These are phyloP conservation scores for Hippophae rhamnoides DNA, from an alignment of 306 rosid species.

Conservation along the genomic window DNA sequence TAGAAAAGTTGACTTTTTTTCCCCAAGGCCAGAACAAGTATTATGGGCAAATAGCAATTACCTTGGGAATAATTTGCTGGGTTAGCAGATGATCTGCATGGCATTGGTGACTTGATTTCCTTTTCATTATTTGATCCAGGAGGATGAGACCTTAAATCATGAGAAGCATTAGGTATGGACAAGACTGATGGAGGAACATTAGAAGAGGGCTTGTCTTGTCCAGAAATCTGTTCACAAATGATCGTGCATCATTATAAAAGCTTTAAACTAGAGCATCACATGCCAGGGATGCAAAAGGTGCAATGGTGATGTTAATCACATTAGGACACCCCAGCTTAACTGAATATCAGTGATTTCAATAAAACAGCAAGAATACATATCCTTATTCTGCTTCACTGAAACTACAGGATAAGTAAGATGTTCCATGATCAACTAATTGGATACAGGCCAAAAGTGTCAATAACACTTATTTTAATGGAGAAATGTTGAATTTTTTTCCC, in stretches of 20 bases:
- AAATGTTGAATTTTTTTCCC: not conserved
- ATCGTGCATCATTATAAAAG: conserved; percentile 17
- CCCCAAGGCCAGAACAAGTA: not conserved
- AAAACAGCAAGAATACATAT: not conserved
- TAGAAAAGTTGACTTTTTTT: conserved; percentile 4
- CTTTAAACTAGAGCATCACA: not conserved
- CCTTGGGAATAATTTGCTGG: conserved; percentile 46
- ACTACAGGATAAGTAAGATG: not conserved
- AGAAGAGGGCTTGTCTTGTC: conserved; percentile 57
- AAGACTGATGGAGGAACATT: conserved; percentile 30
- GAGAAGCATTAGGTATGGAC: conserved; percentile 43
- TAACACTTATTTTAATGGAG: not conserved
- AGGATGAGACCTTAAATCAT: conserved; percentile 39
- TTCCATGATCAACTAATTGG: not conserved
- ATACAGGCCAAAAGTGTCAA: not conserved
- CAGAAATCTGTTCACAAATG: conserved; percentile 62
- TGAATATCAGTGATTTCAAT: not conserved
- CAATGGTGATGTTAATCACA: conserved; percentile 2
- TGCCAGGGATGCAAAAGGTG: not conserved
- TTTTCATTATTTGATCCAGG: conserved; percentile 25
- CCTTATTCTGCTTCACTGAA: conserved; percentile 1
- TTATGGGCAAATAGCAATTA: conserved; percentile 21
- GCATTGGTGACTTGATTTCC: conserved; percentile 30
- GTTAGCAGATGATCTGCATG: conserved; percentile 41
- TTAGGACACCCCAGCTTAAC: not conserved